These are phyloP conservation scores for Immersiella caudata DNA, from an alignment of 495 filamentous ascomycete genomes.

Conservation along the genomic window DNA sequence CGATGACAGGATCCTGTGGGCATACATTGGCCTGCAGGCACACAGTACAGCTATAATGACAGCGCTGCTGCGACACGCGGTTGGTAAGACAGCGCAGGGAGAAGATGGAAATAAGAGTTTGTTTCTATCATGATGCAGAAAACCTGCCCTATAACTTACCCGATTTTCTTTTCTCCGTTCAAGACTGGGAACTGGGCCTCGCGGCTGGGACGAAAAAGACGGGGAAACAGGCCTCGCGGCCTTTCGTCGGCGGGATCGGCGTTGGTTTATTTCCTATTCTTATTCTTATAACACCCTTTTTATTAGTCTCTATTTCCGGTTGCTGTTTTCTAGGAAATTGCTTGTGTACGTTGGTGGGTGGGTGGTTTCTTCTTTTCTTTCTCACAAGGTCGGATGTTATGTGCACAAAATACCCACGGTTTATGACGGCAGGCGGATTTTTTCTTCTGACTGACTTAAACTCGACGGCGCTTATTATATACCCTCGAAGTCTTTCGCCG, in stretches of 20 bases:
- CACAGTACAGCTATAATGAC: constrained; percentile 3
- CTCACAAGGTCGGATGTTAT: neutral
- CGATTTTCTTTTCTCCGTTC: constrained; percentile 14
- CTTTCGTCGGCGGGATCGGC: constrained; percentile 27
- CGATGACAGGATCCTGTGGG: neutral
- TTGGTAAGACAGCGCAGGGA: neutral
- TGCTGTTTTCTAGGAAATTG: neutral
- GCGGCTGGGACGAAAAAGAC: constrained; percentile 48
- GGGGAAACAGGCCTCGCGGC: constrained; percentile 51
- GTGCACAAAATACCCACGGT: neutral
- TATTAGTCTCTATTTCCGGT: constrained; percentile 19
- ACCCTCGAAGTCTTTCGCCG: neutral
- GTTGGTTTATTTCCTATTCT: constrained; percentile 25
- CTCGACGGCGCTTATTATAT: neutral
- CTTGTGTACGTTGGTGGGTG: neutral
- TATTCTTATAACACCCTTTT: constrained; percentile 14
- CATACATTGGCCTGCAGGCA: neutral
- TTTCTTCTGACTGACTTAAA: neutral
- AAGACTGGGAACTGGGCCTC: constrained; percentile 48
- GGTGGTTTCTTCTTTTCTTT: constrained; percentile 1
- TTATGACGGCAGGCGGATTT: neutral
- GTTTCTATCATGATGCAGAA: constrained; percentile 1
- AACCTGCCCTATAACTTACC: neutral
- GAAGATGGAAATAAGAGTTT: neutral
- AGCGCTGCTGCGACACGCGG: neutral